Conservation (phyloP, 169 alveolate genomes). For the Eimeria brunetti region DNA sequence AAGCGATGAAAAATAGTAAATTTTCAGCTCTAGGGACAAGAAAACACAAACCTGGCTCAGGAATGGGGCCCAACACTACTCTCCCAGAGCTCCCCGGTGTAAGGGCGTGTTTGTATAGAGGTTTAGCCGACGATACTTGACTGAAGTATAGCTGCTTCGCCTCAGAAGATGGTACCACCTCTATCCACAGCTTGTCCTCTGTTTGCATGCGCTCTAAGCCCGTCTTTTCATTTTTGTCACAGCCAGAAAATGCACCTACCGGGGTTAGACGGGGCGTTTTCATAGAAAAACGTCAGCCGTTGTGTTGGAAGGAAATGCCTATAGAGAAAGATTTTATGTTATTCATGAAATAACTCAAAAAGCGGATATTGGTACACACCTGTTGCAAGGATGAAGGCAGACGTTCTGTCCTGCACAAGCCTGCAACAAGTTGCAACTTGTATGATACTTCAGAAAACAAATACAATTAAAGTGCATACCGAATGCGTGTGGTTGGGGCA, state of each 20-base stretch:
- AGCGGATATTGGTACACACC: neutral
- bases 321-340: neutral
- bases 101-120: constrained; percentile 11
- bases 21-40: neutral
- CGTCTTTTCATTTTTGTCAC: too few species aligned
- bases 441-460: neutral
- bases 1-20: neutral
- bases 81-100: constrained; percentile 34
- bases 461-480: neutral
- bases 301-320: constrained; percentile 67
- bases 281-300: constrained; percentile 39
- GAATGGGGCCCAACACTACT: constrained; percentile 24
- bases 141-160: constrained; percentile 36
- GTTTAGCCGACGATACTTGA: constrained; percentile 10
- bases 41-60: constrained; percentile 24
- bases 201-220: neutral
- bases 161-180: constrained; percentile 20
- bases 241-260: constrained; percentile 26
- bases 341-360: neutral
- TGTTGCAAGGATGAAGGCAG: constrained; percentile 64
- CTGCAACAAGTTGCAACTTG: neutral
- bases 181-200: constrained; percentile 65
- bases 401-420: constrained; percentile 51
- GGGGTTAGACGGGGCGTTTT: constrained; percentile 23
- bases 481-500: constrained; percentile 30